Conservation (phyloP, 106 monocot species). For the Allium sativum region DNA sequence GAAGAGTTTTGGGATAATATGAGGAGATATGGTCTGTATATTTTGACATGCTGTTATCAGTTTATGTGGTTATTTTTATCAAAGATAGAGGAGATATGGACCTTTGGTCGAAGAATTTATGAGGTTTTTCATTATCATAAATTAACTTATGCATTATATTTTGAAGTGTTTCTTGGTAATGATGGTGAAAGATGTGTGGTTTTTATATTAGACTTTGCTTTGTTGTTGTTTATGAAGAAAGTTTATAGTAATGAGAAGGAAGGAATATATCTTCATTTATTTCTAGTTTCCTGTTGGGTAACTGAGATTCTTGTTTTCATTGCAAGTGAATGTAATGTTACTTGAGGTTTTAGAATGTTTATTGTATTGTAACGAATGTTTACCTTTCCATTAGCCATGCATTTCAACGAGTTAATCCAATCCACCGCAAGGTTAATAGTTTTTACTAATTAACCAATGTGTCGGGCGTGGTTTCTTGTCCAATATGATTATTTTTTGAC, state of each 20-base stretch:
- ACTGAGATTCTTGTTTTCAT: constrained; percentile 9
- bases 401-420: too few relatives aligned
- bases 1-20: constrained; percentile 98
- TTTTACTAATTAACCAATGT: too few relatives aligned
- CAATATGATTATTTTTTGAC: too few relatives aligned
- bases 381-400: too few relatives aligned
- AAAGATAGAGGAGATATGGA: too few relatives aligned
- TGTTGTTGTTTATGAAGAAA: not conserved
- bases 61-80: too few relatives aligned
- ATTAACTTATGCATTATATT: constrained; percentile 2
- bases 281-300: not conserved
- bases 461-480: too few relatives aligned
- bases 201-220: constrained; percentile 1
- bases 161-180: not conserved
- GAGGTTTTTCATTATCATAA: not conserved
- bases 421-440: too few relatives aligned
- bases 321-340: constrained; percentile 4
- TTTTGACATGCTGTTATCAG: too few relatives aligned
- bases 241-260: constrained; percentile 3
- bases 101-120: too few relatives aligned
- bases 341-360: not conserved
- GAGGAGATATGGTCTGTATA: constrained; percentile 80
- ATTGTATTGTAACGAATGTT: not conserved
- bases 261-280: not conserved
- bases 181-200: not conserved